These are phyloP conservation scores for Tillandsia leiboldiana DNA, from an alignment of 176 grass and related monocot genomes.

Conservation along the genomic window DNA sequence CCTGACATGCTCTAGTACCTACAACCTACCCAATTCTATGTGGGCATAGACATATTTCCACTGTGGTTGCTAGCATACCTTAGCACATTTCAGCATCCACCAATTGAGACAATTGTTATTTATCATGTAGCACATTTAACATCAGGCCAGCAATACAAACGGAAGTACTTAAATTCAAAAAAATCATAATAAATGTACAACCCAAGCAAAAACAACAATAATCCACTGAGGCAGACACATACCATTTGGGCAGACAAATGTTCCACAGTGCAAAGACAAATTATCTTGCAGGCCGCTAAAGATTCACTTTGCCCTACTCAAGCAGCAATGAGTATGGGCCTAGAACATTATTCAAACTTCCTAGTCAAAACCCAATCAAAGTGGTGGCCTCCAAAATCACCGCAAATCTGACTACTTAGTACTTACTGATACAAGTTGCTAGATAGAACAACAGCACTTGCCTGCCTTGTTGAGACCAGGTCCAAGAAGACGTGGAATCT, in stretches of 20 bases:
- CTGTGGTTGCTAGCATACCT: not conserved
- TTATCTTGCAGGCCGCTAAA: no score
- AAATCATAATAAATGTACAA: not conserved
- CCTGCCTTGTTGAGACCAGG: conserved; percentile 96
- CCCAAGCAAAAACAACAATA: not conserved
- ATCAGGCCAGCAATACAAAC: not conserved
- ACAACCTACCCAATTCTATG: no score
- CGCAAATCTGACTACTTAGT: not conserved
- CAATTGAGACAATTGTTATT: not conserved
- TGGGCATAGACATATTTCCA: no score
- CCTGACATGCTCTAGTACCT: no score
- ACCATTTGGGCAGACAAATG: no score
- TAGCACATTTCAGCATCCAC: not conserved
- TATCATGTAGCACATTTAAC: not conserved
- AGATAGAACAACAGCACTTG: conserved; percentile 13
- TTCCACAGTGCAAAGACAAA: no score
- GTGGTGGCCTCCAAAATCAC: not conserved
- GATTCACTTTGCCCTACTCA: no score
- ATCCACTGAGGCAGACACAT: not conserved
- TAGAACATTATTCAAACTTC: not conserved
- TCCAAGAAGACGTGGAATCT: conserved; percentile 85
- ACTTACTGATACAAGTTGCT: not conserved
- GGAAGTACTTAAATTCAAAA: not conserved
- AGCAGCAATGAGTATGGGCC: not conserved
- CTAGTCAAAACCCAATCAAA: not conserved